Evolutionary conservation across 2,329 filamentous ascomycete genomes (phyloP).

Genomic region (Conoideocrella luteorostrata): DNA sequence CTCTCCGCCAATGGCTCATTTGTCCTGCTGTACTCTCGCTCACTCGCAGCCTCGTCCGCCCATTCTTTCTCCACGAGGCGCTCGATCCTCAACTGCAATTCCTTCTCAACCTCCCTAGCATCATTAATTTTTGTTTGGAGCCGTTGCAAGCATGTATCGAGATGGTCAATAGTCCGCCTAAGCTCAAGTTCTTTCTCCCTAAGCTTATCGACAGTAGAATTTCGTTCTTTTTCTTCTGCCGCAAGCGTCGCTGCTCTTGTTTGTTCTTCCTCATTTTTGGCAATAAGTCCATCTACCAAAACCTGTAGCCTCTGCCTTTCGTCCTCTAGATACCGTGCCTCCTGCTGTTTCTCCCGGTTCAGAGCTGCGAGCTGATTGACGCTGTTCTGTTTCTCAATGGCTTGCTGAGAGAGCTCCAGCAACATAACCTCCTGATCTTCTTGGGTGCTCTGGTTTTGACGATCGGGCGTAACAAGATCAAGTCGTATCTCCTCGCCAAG

Average conservation of each 20-base stretch:
- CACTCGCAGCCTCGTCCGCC: background rate
- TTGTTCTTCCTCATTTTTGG: background rate
- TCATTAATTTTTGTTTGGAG: background rate
- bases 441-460: background rate
- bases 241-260: background rate
- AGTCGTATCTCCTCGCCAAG: background rate
- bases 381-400: background rate
- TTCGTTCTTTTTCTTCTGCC: background rate
- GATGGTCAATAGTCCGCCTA: background rate
- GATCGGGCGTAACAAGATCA: background rate
- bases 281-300: background rate
- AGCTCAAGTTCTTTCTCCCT: background rate
- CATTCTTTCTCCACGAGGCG: background rate
- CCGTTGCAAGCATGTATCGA: background rate
- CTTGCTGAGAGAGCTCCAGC: background rate
- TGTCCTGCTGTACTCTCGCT: background rate
- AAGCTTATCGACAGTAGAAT: background rate
- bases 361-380: background rate
- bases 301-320: background rate
- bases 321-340: background rate
- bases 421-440: background rate
- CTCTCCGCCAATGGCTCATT: background rate
- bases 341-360: slow-evolving; percentile 1
- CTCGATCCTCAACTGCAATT: background rate
- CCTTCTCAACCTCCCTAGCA: background rate